These are phyloP conservation scores for Nitzschia putrida DNA, from an alignment of 108 stramenopile species.

Conservation along the genomic window DNA sequence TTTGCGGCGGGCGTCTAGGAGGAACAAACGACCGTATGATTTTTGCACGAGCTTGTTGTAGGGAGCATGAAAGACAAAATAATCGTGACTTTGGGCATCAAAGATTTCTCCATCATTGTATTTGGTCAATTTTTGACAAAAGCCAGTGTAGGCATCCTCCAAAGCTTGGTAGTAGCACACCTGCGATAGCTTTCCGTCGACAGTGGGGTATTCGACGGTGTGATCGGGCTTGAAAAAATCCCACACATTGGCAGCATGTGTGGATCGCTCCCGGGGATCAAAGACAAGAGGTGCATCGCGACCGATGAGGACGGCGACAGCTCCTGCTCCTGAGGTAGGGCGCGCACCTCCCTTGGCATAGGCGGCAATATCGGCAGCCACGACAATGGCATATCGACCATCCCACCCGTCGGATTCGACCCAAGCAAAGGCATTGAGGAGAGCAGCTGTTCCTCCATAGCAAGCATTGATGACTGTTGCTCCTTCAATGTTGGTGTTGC, in stretches of 20 bases:
- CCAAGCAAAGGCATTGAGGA: slow-evolving; percentile 94
- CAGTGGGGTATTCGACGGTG: slow-evolving; percentile 91
- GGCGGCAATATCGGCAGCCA: slow-evolving; percentile 94
- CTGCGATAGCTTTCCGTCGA: slow-evolving; percentile 93
- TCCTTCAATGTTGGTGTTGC: slow-evolving; percentile 93
- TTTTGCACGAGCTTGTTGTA: slow-evolving; percentile 99
- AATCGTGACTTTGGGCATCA: slow-evolving; percentile 75
- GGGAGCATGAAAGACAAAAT: slow-evolving; percentile 95
- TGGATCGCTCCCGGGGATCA: slow-evolving; percentile 78
- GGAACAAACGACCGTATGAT: slow-evolving; percentile 85
- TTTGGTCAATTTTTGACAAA: slow-evolving; percentile 66
- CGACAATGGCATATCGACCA: slow-evolving; percentile 95
- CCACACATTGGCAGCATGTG: slow-evolving; percentile 91
- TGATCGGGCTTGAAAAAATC: slow-evolving; percentile 98
- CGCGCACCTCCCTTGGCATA: slow-evolving; percentile 92
- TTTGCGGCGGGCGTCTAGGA: slow-evolving; percentile 78
- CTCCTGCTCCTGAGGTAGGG: slow-evolving; percentile 95
- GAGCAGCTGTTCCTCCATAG: slow-evolving; percentile 97
- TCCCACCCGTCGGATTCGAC: slow-evolving; percentile 91
- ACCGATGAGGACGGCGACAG: slow-evolving; percentile 93
- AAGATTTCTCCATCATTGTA: slow-evolving; percentile 36
- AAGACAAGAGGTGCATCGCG: slow-evolving; percentile 87
- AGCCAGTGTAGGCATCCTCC: slow-evolving; percentile 89
- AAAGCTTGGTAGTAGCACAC: slow-evolving; percentile 93
- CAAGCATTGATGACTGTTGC: slow-evolving; percentile 96